Conservation (phyloP, 2,329 filamentous ascomycete genomes). For the Colletotrichum sp. region DNA sequence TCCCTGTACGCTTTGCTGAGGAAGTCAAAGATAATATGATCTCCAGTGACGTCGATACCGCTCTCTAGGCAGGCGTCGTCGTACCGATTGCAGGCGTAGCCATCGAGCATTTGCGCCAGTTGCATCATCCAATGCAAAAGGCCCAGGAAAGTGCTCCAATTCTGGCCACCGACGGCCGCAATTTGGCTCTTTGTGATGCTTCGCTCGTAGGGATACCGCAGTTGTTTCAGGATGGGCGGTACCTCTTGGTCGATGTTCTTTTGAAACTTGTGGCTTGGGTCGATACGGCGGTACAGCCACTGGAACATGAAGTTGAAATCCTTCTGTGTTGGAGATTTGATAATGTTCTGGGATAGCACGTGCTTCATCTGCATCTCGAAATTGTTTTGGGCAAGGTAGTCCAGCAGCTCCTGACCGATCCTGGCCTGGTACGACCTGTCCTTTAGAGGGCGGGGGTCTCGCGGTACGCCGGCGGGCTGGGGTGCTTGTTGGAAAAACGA, state of each 20-base stretch:
- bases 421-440: constrained; percentile 80
- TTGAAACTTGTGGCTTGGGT: constrained; percentile 90
- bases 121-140: constrained; percentile 99
- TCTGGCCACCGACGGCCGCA: constrained; percentile 91
- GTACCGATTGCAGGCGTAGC: constrained; percentile 78
- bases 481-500: constrained; percentile 94
- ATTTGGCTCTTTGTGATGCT: constrained; percentile 97
- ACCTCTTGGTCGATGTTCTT: constrained; percentile 97
- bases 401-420: constrained; percentile 87
- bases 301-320: constrained; percentile 99
- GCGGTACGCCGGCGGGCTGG: constrained; percentile 79
- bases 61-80: constrained; percentile 89
- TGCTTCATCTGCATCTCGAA: constrained; percentile 99
- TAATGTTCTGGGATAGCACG: constrained; percentile 84
- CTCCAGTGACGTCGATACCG: constrained; percentile 85
- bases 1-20: constrained; percentile 88
- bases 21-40: constrained; percentile 95
- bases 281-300: constrained; percentile 95
- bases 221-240: constrained; percentile 86
- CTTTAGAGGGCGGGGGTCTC: constrained; percentile 85
- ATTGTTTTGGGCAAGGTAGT: constrained; percentile 91
- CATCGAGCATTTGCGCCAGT: constrained; percentile 89
- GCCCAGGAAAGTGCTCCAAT: constrained; percentile 94
- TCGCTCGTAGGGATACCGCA: constrained; percentile 94
- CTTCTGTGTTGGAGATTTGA: constrained; percentile 95